Percentiles rank a stretch among this genome's conserved stretches.
Conservation (phyloP, 2,329 filamentous ascomycete genomes). For the Raffaelea arxii region DNA sequence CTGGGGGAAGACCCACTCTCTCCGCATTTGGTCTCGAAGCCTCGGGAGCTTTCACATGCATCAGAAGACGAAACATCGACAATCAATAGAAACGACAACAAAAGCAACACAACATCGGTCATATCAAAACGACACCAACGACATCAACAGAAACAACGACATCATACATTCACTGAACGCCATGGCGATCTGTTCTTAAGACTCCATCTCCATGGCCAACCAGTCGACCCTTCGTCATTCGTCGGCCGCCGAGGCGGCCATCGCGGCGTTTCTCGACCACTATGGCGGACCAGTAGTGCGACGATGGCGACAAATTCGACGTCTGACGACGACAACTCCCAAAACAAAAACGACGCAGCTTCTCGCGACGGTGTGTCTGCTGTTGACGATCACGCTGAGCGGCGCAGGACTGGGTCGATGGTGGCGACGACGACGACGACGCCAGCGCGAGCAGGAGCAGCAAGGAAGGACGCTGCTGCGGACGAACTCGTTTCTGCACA, state of each 20-base stretch:
- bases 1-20: too few relatives aligned
- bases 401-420: conserved; percentile 71
- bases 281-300: too few relatives aligned
- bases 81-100: too few relatives aligned
- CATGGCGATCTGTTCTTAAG: too few relatives aligned
- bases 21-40: too few relatives aligned
- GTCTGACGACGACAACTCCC: conserved; percentile 35
- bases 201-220: conserved; percentile 60
- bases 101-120: too few relatives aligned
- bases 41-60: too few relatives aligned
- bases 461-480: conserved; percentile 77
- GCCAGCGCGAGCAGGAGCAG: conserved; percentile 73
- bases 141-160: too few relatives aligned
- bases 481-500: conserved; percentile 83
- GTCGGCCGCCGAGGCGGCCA: conserved; percentile 54
- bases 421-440: conserved; percentile 61
- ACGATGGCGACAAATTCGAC: too few relatives aligned
- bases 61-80: too few relatives aligned
- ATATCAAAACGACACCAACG: not conserved
- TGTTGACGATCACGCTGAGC: conserved; percentile 67
- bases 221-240: conserved; percentile 73
- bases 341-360: conserved; percentile 65
- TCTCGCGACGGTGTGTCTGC: conserved; percentile 64
- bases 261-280: conserved; percentile 53
- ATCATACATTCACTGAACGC: not conserved